Evolutionary conservation across 192 early-diverging fungal genomes (phyloP).

Genomic region (Linnemannia hyalina): DNA sequence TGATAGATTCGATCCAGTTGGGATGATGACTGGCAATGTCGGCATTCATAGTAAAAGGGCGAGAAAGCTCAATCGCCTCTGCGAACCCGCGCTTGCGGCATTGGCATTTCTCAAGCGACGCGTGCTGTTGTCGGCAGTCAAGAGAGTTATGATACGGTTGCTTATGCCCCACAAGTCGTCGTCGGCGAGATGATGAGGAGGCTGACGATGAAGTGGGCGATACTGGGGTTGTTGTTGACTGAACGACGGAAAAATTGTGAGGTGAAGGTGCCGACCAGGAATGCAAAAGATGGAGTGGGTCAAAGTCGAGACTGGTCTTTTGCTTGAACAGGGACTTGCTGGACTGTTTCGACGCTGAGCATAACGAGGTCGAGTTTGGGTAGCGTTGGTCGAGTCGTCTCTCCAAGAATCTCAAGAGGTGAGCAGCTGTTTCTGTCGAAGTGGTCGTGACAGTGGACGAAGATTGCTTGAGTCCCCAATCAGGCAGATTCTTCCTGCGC

Average conservation of each 20-base stretch:
- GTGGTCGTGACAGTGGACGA: background rate
- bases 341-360: background rate
- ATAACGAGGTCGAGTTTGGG: background rate
- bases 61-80: conserved; percentile 30
- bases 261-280: conserved; percentile 8
- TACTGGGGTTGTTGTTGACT: background rate
- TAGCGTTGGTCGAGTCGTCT: background rate
- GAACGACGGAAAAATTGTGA: background rate
- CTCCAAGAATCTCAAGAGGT: background rate
- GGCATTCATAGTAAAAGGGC: conserved; percentile 11
- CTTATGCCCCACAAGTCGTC: background rate
- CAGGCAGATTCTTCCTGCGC: conserved; percentile 15
- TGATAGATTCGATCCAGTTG: conserved; percentile 50
- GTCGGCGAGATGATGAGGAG: background rate
- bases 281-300: background rate
- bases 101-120: conserved; percentile 1
- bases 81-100: conserved; percentile 37
- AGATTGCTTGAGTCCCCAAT: conserved; percentile 1
- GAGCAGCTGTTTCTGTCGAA: conserved; percentile 11
- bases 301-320: conserved; percentile 7
- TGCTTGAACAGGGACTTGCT: background rate
- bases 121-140: conserved; percentile 6
- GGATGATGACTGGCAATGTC: conserved; percentile 15
- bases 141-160: conserved; percentile 3
- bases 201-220: background rate